Evolutionary conservation across 805 yeast genomes (phyloP), one percentile per base, ranked within the genome.

Genomic region (Nakazawaea populi): DNA sequence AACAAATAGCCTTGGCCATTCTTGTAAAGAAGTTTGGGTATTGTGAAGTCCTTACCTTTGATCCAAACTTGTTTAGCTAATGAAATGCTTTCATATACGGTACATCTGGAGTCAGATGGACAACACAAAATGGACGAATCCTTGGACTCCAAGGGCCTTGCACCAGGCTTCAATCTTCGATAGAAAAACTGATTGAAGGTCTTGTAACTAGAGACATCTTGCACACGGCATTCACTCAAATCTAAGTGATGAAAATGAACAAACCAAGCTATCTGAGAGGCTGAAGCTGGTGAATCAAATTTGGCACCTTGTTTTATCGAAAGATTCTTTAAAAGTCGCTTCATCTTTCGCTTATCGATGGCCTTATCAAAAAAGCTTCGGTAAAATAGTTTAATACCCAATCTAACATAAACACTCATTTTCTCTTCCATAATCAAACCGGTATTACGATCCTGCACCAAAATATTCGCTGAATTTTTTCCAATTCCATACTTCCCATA

Each of bases 361-460:
- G 86, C 83, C 42, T 74, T 72, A 52, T 77, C 78, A 32, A 66
- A 77, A 54, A 85, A 77, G 1, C 96, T 92, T 58, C 84, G 81
- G 66, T 92, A 92, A 2, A 92, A 70, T 42, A 92, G 67, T 42
- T 97, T 67, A 48, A 92, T 92, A 0, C 98, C 99, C 37, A 94
- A 63, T 46, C 97, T 74, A 9, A 94, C 94, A 59, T 88, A 88
- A 1, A 87, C 80, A 52, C 91, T 84, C 87, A 94, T 92, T 60
- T 89, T 89, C 60, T 92, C 99, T 63, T 92, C 98, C 61, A 87
- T 67, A n/a, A 92, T 81, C 44, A 88, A 77, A 0, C 99, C 99
- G 0, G 97, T 85, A 14, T 77, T 73, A 54, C 99, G 74, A 64
- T 94, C 97, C 65, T 94, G 98, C 2, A 92, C 97, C 46, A 94